Percentiles rank a stretch among this genome's conserved stretches.
These are phyloP conservation scores for Pyropia yezoensis DNA, from an alignment of 23 red algal species.

Conservation along the genomic window DNA sequence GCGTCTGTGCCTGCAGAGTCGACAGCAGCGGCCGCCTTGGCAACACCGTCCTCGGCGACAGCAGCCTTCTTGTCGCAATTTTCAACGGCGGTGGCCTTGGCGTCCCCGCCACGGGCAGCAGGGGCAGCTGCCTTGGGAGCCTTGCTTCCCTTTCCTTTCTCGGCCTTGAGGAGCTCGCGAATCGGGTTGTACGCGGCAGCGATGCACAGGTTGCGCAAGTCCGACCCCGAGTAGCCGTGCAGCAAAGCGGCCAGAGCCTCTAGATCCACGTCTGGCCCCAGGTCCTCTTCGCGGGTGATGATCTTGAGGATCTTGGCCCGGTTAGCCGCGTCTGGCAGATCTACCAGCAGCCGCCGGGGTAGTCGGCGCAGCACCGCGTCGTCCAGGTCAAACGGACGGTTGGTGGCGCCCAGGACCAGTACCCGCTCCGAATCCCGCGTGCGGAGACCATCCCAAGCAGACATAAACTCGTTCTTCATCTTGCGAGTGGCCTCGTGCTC, in stretches of 20 bases:
- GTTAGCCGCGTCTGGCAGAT: conserved; percentile 14
- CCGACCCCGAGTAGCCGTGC: conserved; percentile 30
- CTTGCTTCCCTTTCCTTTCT: no score
- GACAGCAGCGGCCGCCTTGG: no score
- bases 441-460: conserved; percentile 31
- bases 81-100: no score
- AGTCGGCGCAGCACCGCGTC: conserved; percentile 38
- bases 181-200: conserved; percentile 29
- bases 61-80: no score
- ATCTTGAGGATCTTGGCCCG: conserved; percentile 11
- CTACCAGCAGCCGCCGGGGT: conserved; percentile 21
- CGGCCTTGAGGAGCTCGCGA: conserved; percentile 4
- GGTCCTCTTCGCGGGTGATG: conserved; percentile 12
- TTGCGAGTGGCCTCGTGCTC: conserved; percentile 50
- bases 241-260: conserved; percentile 7
- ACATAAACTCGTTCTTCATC: conserved; percentile 52
- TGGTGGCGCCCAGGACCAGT: conserved; percentile 46
- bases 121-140: no score
- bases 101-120: no score
- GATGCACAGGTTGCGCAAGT: conserved; percentile 22
- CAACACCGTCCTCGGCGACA: no score
- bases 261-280: conserved; percentile 21
- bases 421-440: conserved; percentile 13
- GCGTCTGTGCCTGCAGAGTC: no score
- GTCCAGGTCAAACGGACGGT: conserved; percentile 51